phyloP scores from a whole-genome alignment of 208 protist species.

The Acanthamoeba royreba region DNA sequence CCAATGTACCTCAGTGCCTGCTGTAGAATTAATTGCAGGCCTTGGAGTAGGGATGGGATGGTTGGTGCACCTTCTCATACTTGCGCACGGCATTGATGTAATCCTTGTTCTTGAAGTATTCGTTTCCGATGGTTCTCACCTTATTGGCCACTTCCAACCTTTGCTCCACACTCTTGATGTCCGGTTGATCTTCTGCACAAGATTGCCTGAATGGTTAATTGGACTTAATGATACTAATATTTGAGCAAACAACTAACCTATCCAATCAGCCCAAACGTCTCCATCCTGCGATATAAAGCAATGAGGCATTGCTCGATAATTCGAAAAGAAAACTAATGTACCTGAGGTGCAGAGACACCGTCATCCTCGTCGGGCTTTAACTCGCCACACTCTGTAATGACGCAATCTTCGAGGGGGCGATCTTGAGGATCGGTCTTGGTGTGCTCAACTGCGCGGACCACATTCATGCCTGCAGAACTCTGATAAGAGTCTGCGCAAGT shows the following conservation, averaged over 20 bases:
- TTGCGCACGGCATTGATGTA: conserved; percentile 40
- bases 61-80: conserved; percentile 60
- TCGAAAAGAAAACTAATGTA: not conserved
- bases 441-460: conserved; percentile 67
- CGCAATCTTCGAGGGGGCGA: conserved; percentile 1
- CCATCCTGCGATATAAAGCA: not conserved
- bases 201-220: no score
- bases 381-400: conserved; percentile 59
- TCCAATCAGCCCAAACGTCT: not conserved
- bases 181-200: conserved; percentile 24
- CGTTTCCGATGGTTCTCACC: conserved; percentile 57
- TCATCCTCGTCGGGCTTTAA: conserved; percentile 53
- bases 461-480: conserved; percentile 63
- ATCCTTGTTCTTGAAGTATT: conserved; percentile 48
- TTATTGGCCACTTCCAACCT: conserved; percentile 45
- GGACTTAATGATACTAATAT: not conserved
- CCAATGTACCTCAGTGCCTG: not conserved
- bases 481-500: no score
- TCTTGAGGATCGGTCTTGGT: not conserved
- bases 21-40: not conserved
- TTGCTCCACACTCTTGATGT: not conserved
- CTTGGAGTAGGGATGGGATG: no score
- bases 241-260: not conserved
- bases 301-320: not conserved
- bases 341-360: conserved; percentile 5